These are phyloP conservation scores for Helicocarpus griseus DNA, from an alignment of 2,329 filamentous ascomycete species.

Conservation along the genomic window DNA sequence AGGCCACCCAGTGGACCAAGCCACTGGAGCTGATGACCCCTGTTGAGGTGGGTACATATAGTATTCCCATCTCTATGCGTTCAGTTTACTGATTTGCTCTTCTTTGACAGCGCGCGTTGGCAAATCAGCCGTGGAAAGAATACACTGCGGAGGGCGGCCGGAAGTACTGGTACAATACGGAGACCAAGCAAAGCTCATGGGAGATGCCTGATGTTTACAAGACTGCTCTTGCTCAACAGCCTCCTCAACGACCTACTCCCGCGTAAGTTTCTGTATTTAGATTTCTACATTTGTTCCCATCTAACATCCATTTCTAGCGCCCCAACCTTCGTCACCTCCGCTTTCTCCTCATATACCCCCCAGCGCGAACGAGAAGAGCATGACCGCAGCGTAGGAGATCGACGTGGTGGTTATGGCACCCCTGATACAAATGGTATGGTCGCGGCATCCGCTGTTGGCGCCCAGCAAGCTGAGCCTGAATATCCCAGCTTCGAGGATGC, in stretches of 20 bases:
- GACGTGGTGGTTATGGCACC: conserved; percentile 38
- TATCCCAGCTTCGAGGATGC: conserved; percentile 77
- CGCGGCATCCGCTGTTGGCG: conserved; percentile 26
- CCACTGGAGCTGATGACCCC: conserved; percentile 79
- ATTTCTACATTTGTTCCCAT: conserved; percentile 4
- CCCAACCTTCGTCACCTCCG: conserved; percentile 46
- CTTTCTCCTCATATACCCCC: conserved; percentile 26
- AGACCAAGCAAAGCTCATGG: conserved; percentile 89
- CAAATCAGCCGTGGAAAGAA: conserved; percentile 84
- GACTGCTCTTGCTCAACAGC: conserved; percentile 54
- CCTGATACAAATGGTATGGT: conserved; percentile 32
- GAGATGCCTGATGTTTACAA: conserved; percentile 81
- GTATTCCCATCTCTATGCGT: conserved; percentile 9
- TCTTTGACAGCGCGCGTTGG: conserved; percentile 57
- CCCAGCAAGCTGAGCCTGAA: conserved; percentile 56
- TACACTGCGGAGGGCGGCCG: conserved; percentile 77
- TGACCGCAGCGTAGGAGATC: conserved; percentile 37
- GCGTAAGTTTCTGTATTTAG: conserved; percentile 30
- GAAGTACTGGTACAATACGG: conserved; percentile 92
- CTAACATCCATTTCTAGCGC: conserved; percentile 34
- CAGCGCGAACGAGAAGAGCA: conserved; percentile 42
- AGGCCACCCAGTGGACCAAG: conserved; percentile 88
- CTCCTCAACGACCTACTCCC: conserved; percentile 34
- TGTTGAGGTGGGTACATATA: conserved; percentile 54
- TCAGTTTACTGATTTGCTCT: conserved; percentile 7